A percentile compares a stretch with the other conserved stretches of the same genome.
Conservation (phyloP, 1,284 basidiomycete species). For the Ceratobasidium sp. region DNA sequence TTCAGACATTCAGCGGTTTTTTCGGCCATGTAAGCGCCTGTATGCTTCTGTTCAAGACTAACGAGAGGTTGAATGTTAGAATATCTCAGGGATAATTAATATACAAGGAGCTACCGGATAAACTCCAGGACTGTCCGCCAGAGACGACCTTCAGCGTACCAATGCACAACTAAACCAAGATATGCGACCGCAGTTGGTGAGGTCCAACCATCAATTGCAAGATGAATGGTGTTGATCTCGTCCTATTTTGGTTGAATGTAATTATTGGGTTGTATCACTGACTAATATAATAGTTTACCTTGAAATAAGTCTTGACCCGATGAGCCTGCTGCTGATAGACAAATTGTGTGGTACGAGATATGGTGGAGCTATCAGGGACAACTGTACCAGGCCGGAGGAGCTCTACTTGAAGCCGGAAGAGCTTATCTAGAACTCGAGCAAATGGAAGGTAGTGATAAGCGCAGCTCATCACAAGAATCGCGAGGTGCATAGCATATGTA, state of each 20-base stretch:
- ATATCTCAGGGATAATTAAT: background rate
- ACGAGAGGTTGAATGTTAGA: background rate
- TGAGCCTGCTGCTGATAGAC: background rate
- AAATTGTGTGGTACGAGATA: background rate
- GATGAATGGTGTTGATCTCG: background rate
- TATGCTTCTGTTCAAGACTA: slow-evolving; percentile 6
- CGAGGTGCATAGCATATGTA: background rate
- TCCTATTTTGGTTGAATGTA: background rate
- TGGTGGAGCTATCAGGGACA: background rate
- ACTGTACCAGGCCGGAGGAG: background rate
- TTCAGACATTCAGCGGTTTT: background rate
- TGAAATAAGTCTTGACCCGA: background rate
- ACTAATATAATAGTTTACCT: background rate
- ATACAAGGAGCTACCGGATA: background rate
- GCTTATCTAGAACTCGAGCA: background rate
- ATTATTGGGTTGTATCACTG: too few species aligned
- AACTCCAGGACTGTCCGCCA: slow-evolving; percentile 3
- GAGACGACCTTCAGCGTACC: background rate
- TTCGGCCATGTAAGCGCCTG: background rate
- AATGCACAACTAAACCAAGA: slow-evolving; percentile 1
- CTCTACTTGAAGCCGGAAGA: slow-evolving; percentile 2
- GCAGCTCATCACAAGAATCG: slow-evolving; percentile 6
- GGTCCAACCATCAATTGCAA: slow-evolving; percentile 10
- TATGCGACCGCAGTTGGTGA: background rate
- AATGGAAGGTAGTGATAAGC: slow-evolving; percentile 7